Evolutionary conservation across 176 grass and related monocot genomes (phyloP), one percentile per base, ranked within the genome.

Genomic region (Ensete ventricosum): DNA sequence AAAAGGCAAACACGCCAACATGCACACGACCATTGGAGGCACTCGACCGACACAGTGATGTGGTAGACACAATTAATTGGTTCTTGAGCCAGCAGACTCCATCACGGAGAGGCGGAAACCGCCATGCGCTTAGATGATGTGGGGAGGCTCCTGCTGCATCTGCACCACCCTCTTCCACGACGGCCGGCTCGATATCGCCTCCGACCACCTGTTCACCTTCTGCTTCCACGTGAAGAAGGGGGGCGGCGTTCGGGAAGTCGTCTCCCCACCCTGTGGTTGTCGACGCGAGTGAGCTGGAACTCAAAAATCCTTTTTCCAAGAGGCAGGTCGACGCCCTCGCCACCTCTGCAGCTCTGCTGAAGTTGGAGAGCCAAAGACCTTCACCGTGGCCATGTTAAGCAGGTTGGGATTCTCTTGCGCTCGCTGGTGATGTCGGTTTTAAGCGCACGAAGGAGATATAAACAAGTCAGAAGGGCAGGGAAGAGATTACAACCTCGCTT

Each of bases 271-370:
- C 79, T 78, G 87, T 83, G 92, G 71, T 88, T 87, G 83, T 97
- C 93, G 17, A 97, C 87, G 14, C 93, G 93, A 84, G 90, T 83
- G 52, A 97, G 90, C 73, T 93, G 90, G 85, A 97, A 97, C 72
- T 93, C 93, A 1, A 93, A 25, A 25, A 25, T 25, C 24, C 1
- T 1, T 25, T 25, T 25, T 25, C 24, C 24, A 97, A 97, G 11
- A 97, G 88, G 79, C 90, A 97, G 53, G 85, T 85, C 57, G 92
- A 82, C 81, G 92, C 90, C 22, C 93, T 82, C 9, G 93, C 93
- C 1, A 97, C 93, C 84, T 97, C 93, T 43, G 34, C 34, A 43
- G 34, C 34, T 43, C 34, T n/a, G 87, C 67, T 24, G 93, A 92
- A 53, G 76, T 87, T 0, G 93, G 93, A 0, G 93, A 93, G 66